These are phyloP conservation scores for Trichoderma atrobrunneum DNA, from an alignment of 2,329 filamentous ascomycete genomes.

Conservation along the genomic window DNA sequence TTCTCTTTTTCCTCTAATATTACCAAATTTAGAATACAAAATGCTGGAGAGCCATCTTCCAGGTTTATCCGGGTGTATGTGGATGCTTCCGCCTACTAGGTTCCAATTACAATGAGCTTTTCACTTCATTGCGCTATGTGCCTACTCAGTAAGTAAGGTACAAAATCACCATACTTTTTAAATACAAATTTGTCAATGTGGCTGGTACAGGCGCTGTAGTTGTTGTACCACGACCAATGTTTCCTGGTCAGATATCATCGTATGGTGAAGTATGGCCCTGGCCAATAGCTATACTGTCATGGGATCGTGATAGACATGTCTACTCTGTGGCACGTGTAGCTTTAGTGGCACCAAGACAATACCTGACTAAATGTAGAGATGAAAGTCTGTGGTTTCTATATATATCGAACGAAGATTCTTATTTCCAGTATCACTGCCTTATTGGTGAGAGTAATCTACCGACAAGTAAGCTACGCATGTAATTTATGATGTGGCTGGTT, in stretches of 20 bases:
- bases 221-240: not conserved
- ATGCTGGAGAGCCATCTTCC: not conserved
- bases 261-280: not conserved
- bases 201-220: not conserved
- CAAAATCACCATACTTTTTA: fast-evolving
- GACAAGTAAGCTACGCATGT: not conserved
- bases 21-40: not conserved
- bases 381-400: not conserved
- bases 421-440: fast-evolving
- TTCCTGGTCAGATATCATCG: not conserved
- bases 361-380: not conserved
- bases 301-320: too few relatives aligned
- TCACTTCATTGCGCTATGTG: not conserved
- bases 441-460: fast-evolving
- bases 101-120: not conserved
- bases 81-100: not conserved
- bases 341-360: not conserved
- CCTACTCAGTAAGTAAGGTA: fast-evolving
- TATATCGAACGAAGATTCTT: not conserved
- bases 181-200: not conserved
- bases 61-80: not conserved
- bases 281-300: too few relatives aligned
- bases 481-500: fast-evolving
- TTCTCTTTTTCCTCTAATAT: not conserved
- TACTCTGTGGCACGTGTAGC: fast-evolving